A percentile compares a stretch with the other conserved stretches of the same genome.
These are phyloP conservation scores for Eleusine indica DNA, from an alignment of 176 grass and related monocot genomes.

Conservation along the genomic window DNA sequence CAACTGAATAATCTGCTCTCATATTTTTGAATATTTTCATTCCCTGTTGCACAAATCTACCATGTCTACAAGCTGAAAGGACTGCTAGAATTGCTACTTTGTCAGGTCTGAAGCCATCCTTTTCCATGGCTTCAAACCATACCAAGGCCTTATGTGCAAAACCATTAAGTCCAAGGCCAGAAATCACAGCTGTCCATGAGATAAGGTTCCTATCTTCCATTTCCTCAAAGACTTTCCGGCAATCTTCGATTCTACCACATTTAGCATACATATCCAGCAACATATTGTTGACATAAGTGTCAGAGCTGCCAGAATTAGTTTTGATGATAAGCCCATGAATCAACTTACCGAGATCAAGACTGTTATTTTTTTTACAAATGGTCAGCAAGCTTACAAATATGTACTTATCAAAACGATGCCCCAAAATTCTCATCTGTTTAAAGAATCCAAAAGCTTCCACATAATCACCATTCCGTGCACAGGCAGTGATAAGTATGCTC, in stretches of 20 bases:
- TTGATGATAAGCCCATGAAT: slow-evolving; percentile 77
- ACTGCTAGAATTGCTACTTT: slow-evolving; percentile 67
- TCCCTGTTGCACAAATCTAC: slow-evolving; percentile 66
- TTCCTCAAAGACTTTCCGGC: slow-evolving; percentile 65
- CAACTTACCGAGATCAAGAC: slow-evolving; percentile 61
- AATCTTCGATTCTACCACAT: slow-evolving; percentile 79
- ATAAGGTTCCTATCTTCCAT: slow-evolving; percentile 70
- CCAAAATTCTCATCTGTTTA: slow-evolving; percentile 59
- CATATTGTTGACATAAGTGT: slow-evolving; percentile 66
- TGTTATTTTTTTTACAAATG: slow-evolving; percentile 72
- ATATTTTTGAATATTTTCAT: slow-evolving; percentile 69
- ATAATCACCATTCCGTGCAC: slow-evolving; percentile 55
- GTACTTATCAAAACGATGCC: slow-evolving; percentile 54
- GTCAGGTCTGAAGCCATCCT: slow-evolving; percentile 62
- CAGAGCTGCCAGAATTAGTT: slow-evolving; percentile 48
- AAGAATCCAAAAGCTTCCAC: slow-evolving; percentile 59
- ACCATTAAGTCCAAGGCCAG: slow-evolving; percentile 75
- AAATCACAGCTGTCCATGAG: slow-evolving; percentile 76
- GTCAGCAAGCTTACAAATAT: slow-evolving; percentile 59
- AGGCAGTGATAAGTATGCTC: slow-evolving; percentile 77
- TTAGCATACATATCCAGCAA: slow-evolving; percentile 90
- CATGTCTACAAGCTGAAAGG: slow-evolving; percentile 72
- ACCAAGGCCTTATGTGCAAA: slow-evolving; percentile 63
- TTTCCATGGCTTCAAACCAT: slow-evolving; percentile 65
- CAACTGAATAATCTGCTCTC: slow-evolving; percentile 51